Conservation (phyloP, 2,329 filamentous ascomycete species). For the Fusarium mundagurra region DNA sequence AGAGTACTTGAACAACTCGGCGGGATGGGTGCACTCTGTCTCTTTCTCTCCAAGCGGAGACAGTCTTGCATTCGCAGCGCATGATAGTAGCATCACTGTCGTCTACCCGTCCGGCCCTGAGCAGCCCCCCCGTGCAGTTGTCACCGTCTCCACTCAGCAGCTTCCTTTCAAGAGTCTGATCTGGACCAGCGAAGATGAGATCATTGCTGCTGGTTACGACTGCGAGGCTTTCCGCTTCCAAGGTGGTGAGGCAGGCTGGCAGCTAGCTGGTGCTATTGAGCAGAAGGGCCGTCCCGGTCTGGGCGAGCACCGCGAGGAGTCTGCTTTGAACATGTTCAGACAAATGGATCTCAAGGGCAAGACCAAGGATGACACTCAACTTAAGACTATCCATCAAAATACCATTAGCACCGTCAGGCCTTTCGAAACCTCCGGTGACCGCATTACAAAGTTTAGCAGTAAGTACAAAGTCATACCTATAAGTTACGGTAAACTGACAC, state of each 20-base stretch:
- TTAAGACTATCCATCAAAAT: slow-evolving; percentile 97
- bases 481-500: slow-evolving; percentile 39
- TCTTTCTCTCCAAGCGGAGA: slow-evolving; percentile 93
- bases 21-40: slow-evolving; percentile 95
- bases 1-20: slow-evolving; percentile 94
- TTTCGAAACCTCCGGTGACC: slow-evolving; percentile 73
- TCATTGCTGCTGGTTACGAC: slow-evolving; percentile 93
- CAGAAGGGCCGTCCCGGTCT: slow-evolving; percentile 71
- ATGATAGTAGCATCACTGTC: slow-evolving; percentile 96
- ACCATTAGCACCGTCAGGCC: slow-evolving; percentile 86
- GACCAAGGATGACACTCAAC: slow-evolving; percentile 87
- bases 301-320: slow-evolving; percentile 80
- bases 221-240: slow-evolving; percentile 90
- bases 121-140: slow-evolving; percentile 87
- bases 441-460: slow-evolving; percentile 86
- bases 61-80: slow-evolving; percentile 91
- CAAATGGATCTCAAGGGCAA: slow-evolving; percentile 99
- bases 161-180: slow-evolving; percentile 92
- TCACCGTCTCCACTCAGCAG: slow-evolving; percentile 89
- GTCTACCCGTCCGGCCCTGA: slow-evolving; percentile 94
- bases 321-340: slow-evolving; percentile 95
- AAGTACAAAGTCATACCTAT: slow-evolving; percentile 55
- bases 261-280: slow-evolving; percentile 83
- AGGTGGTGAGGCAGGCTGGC: slow-evolving; percentile 83
- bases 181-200: slow-evolving; percentile 92